These are phyloP conservation scores for Teratosphaeria destructans DNA, from an alignment of 2,329 filamentous ascomycete genomes.

Conservation along the genomic window DNA sequence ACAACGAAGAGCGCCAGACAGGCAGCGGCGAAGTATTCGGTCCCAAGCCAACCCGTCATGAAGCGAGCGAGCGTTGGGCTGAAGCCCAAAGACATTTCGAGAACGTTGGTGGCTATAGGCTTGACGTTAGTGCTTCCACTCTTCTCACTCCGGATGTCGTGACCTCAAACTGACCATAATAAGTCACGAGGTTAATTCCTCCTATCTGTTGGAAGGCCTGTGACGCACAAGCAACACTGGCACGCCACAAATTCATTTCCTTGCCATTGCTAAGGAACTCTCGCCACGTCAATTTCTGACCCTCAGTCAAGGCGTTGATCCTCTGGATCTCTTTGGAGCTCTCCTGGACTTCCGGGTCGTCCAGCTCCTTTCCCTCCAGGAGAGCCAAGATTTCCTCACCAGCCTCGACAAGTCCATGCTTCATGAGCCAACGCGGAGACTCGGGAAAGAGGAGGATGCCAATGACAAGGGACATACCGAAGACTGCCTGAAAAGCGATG, in stretches of 20 bases:
- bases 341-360: background rate
- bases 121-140: background rate
- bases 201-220: background rate
- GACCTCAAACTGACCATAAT: background rate
- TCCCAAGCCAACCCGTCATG: slow-evolving; percentile 13
- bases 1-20: slow-evolving; percentile 12
- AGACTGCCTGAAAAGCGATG: slow-evolving; percentile 19
- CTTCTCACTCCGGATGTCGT: background rate
- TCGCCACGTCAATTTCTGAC: background rate
- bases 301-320: background rate
- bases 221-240: background rate
- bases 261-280: background rate
- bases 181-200: background rate
- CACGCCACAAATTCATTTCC: background rate
- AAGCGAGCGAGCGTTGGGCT: background rate
- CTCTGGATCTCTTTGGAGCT: background rate
- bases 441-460: slow-evolving; percentile 15
- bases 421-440: slow-evolving; percentile 23
- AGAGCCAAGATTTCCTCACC: slow-evolving; percentile 23
- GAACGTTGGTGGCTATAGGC: background rate
- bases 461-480: slow-evolving; percentile 13
- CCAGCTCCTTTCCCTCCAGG: slow-evolving; percentile 18
- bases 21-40: slow-evolving; percentile 17
- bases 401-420: slow-evolving; percentile 23
- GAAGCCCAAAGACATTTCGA: background rate